These are phyloP conservation scores for Yamagishiella unicocca DNA, from an alignment of 139 green algal genomes.

Conservation along the genomic window DNA sequence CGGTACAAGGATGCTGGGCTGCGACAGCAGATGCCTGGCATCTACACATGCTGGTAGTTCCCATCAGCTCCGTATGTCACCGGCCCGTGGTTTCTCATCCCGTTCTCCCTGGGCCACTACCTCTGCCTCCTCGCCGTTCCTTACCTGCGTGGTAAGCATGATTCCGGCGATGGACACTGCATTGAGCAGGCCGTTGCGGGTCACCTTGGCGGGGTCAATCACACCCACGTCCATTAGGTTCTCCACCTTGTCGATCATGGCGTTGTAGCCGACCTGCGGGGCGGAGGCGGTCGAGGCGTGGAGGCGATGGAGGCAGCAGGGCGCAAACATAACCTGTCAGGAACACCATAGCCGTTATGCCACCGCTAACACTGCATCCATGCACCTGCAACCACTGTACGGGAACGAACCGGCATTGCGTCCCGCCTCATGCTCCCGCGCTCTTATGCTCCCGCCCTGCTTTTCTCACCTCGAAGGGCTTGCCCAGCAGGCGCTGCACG, in stretches of 20 bases:
- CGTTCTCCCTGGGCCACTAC: background rate
- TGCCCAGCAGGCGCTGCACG: constrained; percentile 88
- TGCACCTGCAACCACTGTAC: no score
- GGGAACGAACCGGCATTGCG: no score
- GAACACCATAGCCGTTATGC: no score
- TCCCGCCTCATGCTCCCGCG: no score
- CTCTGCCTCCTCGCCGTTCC: background rate
- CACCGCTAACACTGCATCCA: no score
- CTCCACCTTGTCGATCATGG: constrained; percentile 80
- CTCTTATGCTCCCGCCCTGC: no score
- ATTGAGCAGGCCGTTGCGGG: constrained; percentile 92
- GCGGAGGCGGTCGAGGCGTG: constrained; percentile 74
- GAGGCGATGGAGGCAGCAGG: constrained; percentile 87
- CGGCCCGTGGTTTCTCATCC: no score
- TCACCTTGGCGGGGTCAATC: constrained; percentile 98
- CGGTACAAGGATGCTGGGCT: no score
- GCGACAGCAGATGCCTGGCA: no score
- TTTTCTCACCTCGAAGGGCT: constrained; percentile 86
- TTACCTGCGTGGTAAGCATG: constrained; percentile 97
- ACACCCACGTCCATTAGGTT: constrained; percentile 91
- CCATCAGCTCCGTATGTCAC: no score
- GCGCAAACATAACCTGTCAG: no score
- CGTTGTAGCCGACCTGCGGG: constrained; percentile 89
- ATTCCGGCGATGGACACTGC: constrained; percentile 96
- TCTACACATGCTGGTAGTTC: no score